Base-by-base conservation (phyloP, 768 basidiomycete species). In the Boletus huronensis region DNA sequence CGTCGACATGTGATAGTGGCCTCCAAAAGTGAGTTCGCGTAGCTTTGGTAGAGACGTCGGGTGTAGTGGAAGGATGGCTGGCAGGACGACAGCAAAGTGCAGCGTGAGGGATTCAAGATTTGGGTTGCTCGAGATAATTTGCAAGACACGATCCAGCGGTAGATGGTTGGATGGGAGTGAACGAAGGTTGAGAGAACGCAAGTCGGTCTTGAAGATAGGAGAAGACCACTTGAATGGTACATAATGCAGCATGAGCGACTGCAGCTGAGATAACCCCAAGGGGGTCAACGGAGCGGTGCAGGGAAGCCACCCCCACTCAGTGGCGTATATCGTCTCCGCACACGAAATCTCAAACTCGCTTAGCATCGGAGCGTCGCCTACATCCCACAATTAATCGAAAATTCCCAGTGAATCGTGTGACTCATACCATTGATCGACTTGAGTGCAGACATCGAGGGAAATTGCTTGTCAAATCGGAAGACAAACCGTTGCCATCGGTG, bases 401-500 rank as follows among this genome's bases (percentile, higher is more conserved):
- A 32, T 39, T 7, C 25, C n/a, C 25, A 16, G 32, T 6, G n/a
- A 21, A 43, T 35, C 42, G 35, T 21, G 42, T 41, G 34, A 29
- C 50, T 72, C 81, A 44, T 56, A 88, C 88, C 87, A 48, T 77
- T 79, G 61, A 91, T 83, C 17, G 83, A 81, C 66, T 87, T 87
- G 58, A 92, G 77, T 8, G 90, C 88, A 53, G 76, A 75, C 72
- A 90, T 80, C 4, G 88, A 88, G 17, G 82, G 71, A 68, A 90
- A 90, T 32, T 85, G 84, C 66, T 82, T 85, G 64, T 90, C 87
- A 60, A 88, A 91, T 39, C 85, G 75, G 63, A 92, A 90, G 11
- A 90, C 79, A 61, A 92, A 92, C 23, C 88, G 77, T 64, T 87
- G 79, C 89, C 89, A 92, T 28, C 89, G 80, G 58, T 83, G 82